phyloP scores from a whole-genome alignment of 208 protist species.

The Acanthamoeba royreba region DNA sequence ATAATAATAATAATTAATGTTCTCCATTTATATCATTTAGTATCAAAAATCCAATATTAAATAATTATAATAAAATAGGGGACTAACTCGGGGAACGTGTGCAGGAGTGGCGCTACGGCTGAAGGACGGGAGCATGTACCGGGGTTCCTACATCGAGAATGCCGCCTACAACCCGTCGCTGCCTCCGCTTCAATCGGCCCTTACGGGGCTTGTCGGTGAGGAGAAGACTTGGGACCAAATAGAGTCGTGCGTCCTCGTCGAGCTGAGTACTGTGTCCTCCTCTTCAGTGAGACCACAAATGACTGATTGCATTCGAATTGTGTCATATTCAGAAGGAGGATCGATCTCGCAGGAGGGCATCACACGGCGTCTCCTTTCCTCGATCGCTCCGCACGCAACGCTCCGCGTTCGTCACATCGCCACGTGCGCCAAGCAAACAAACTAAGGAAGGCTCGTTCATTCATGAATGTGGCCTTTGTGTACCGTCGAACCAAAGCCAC shows the following conservation, averaged over 20 bases:
- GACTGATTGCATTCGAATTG: not conserved
- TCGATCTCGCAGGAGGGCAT: not conserved
- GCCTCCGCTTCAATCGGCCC: not conserved
- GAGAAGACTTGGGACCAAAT: not conserved
- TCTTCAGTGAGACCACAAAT: not conserved
- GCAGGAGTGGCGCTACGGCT: not conserved
- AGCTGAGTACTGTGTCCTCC: not conserved
- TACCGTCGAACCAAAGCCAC: too few relatives aligned
- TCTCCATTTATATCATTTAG: not conserved
- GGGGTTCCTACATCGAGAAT: slow-evolving; percentile 16
- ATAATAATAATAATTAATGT: not conserved
- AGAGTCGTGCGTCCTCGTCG: not conserved
- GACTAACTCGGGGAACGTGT: not conserved
- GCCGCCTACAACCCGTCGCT: slow-evolving; percentile 13
- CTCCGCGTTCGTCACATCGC: too few relatives aligned
- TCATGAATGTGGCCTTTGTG: too few relatives aligned
- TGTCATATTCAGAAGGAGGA: not conserved
- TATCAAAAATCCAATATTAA: not conserved
- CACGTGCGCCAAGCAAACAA: too few relatives aligned
- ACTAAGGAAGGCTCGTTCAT: too few relatives aligned
- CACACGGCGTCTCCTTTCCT: not conserved
- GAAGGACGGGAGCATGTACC: not conserved
- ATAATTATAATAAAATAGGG: not conserved
- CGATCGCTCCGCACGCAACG: not conserved
- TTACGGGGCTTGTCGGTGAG: not conserved